Percentiles rank a stretch among this genome's conserved stretches.
phyloP scores from a whole-genome alignment of 2,329 filamentous ascomycete species.

The Rutstroemia sp. region DNA sequence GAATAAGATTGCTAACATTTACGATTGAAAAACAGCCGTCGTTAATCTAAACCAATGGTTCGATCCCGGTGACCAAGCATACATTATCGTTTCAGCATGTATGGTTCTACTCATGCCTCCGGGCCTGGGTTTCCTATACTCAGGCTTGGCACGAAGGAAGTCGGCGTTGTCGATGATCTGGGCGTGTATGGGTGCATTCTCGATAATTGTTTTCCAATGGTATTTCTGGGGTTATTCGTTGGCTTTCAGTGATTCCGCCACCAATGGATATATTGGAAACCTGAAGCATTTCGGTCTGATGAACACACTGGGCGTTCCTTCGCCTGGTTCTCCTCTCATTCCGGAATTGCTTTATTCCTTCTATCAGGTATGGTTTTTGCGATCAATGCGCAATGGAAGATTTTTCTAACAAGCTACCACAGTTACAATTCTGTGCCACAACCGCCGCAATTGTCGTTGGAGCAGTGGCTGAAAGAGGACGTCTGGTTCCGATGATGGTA shows the following conservation, averaged over 20 bases:
- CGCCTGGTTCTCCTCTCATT: slow-evolving; percentile 79
- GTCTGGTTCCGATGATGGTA: slow-evolving; percentile 86
- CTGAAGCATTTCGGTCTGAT: slow-evolving; percentile 81
- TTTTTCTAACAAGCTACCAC: not conserved
- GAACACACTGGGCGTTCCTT: slow-evolving; percentile 77
- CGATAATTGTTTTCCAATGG: slow-evolving; percentile 94
- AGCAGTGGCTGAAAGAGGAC: slow-evolving; percentile 87
- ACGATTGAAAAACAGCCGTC: slow-evolving; percentile 43
- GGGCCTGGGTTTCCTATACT: slow-evolving; percentile 95
- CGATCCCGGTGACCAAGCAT: slow-evolving; percentile 83
- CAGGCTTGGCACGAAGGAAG: slow-evolving; percentile 93
- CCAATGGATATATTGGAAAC: slow-evolving; percentile 87
- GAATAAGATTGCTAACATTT: too few species aligned
- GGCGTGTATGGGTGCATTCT: slow-evolving; percentile 91
- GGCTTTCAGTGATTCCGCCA: slow-evolving; percentile 75
- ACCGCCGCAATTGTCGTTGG: slow-evolving; percentile 89
- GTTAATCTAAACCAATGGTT: slow-evolving; percentile 97
- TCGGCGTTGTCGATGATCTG: slow-evolving; percentile 95
- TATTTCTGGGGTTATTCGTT: slow-evolving; percentile 99
- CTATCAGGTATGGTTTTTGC: slow-evolving; percentile 60
- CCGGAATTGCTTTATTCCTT: slow-evolving; percentile 89
- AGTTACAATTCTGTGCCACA: slow-evolving; percentile 97
- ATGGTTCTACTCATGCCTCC: slow-evolving; percentile 97
- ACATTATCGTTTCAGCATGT: slow-evolving; percentile 80
- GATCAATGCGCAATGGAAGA: too few species aligned